Evolutionary conservation across 495 filamentous ascomycete genomes (phyloP).

Genomic region (Penicillium goetzii): DNA sequence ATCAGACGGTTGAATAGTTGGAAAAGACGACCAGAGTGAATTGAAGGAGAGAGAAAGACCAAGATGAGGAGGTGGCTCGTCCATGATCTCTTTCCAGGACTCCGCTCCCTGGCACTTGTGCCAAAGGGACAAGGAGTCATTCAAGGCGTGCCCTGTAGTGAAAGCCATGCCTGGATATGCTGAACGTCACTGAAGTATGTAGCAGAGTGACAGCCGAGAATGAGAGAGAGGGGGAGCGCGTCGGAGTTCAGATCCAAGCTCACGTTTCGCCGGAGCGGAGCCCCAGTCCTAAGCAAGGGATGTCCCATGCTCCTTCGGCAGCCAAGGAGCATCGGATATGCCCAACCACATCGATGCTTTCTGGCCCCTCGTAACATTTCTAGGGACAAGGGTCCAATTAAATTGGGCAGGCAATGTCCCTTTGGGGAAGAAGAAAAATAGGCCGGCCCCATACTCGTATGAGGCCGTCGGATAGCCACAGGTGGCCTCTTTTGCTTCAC

Average conservation of each 20-base stretch:
- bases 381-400: slow-evolving; percentile 9
- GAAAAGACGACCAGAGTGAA: slow-evolving; percentile 17
- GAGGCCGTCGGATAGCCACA: slow-evolving; percentile 20
- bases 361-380: slow-evolving; percentile 28
- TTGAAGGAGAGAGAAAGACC: slow-evolving; percentile 23
- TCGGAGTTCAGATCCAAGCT: slow-evolving; percentile 22
- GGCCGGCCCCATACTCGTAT: neutral
- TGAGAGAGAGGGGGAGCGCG: slow-evolving; percentile 22
- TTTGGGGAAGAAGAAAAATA: slow-evolving; percentile 3
- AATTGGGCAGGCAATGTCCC: neutral
- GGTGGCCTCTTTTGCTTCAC: slow-evolving; percentile 26
- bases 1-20: slow-evolving; percentile 13
- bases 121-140: slow-evolving; percentile 44
- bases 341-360: slow-evolving; percentile 34
- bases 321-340: slow-evolving; percentile 32
- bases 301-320: slow-evolving; percentile 28
- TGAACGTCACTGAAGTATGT: slow-evolving; percentile 49
- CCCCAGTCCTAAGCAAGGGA: slow-evolving; percentile 43
- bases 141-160: slow-evolving; percentile 41
- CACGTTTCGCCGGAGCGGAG: slow-evolving; percentile 40
- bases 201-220: slow-evolving; percentile 38
- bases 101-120: slow-evolving; percentile 34
- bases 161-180: slow-evolving; percentile 55
- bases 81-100: slow-evolving; percentile 28
- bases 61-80: slow-evolving; percentile 27